Conservation (phyloP, 2,329 filamentous ascomycete genomes). For the Phaeosphaeriaceae sp. region DNA sequence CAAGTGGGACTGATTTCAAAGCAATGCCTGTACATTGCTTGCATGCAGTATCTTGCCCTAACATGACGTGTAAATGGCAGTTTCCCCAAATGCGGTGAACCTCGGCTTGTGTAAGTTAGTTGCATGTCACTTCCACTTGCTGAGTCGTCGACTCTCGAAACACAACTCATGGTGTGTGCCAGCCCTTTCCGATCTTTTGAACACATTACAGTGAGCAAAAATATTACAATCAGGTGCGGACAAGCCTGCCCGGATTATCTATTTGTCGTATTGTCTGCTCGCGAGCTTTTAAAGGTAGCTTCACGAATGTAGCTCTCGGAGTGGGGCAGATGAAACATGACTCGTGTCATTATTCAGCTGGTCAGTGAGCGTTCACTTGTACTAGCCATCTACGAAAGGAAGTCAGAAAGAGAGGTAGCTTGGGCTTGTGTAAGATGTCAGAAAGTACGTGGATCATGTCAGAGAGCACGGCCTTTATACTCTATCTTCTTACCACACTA, state of each 20-base stretch:
- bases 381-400: not conserved
- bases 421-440: not conserved
- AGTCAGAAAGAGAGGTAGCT: not conserved
- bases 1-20: constrained; percentile 3
- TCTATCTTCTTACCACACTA: not conserved
- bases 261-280: not conserved
- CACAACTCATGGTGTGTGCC: not conserved
- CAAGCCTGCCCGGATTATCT: not conserved
- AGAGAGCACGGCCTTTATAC: not conserved
- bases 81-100: constrained; percentile 13
- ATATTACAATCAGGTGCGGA: not conserved
- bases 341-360: not conserved
- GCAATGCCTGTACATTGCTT: not conserved
- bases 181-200: not conserved
- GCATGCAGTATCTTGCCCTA: constrained; percentile 1
- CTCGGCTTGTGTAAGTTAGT: constrained; percentile 17
- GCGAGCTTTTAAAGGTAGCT: not conserved
- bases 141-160: not conserved
- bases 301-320: not conserved
- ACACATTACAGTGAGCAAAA: too few species aligned
- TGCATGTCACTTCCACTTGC: not conserved
- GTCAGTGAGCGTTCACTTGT: not conserved
- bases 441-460: not conserved
- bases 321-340: constrained; percentile 1
- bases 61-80: not conserved